These are phyloP conservation scores for Arthrocladium fulminans DNA, from an alignment of 2,329 filamentous ascomycete species.

Conservation along the genomic window DNA sequence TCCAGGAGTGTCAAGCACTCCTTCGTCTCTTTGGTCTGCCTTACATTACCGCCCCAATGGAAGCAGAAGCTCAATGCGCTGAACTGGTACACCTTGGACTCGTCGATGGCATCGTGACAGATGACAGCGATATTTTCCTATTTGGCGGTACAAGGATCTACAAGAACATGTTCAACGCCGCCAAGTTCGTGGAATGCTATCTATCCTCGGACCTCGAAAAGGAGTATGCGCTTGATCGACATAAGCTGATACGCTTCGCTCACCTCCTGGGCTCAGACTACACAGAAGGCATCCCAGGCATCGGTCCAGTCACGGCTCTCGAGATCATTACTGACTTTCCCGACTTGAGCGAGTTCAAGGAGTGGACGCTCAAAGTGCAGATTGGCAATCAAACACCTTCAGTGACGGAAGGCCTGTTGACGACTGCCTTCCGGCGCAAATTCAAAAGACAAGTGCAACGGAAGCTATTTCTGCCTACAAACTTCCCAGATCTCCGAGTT, in stretches of 20 bases:
- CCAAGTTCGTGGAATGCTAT: constrained; percentile 97
- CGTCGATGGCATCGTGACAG: constrained; percentile 95
- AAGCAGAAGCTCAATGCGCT: constrained; percentile 95
- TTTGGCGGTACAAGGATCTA: constrained; percentile 95
- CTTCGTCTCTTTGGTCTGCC: constrained; percentile 85
- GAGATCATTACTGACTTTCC: constrained; percentile 91
- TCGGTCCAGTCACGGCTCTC: constrained; percentile 88
- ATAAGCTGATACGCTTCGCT: constrained; percentile 79
- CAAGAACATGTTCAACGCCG: constrained; percentile 99
- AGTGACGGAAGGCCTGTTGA: constrained; percentile 49
- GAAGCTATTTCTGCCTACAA: constrained; percentile 75
- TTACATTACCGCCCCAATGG: constrained; percentile 96
- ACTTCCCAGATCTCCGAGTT: constrained; percentile 71
- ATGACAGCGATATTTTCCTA: constrained; percentile 92
- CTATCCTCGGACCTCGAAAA: constrained; percentile 72
- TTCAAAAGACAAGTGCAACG: constrained; percentile 68
- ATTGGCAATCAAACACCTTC: constrained; percentile 46
- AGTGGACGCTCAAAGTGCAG: constrained; percentile 83
- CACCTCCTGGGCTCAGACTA: constrained; percentile 92
- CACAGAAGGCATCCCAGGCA: constrained; percentile 79
- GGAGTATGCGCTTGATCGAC: constrained; percentile 78
- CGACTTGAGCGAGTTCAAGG: constrained; percentile 63
- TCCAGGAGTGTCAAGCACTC: constrained; percentile 86
- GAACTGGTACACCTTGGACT: constrained; percentile 77
- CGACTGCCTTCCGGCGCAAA: constrained; percentile 66